A percentile compares a stretch with the other conserved stretches of the same genome.
Conservation (phyloP, 148 eudicot genomes). For the Hydrangea macrophylla region DNA sequence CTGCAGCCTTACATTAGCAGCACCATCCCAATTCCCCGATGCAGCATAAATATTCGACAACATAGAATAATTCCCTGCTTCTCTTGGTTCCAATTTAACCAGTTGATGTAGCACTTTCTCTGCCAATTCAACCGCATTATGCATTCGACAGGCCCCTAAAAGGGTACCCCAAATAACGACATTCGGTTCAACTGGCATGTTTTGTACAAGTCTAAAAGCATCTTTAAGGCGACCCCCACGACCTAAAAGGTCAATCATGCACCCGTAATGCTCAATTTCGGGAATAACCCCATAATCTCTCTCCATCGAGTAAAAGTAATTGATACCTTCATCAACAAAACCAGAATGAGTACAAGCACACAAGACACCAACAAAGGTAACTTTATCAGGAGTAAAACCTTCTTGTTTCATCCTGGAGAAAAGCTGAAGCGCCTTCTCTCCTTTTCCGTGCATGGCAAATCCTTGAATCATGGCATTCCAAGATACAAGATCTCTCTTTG, state of each 20-base stretch:
- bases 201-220: slow-evolving; percentile 55
- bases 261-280: slow-evolving; percentile 81
- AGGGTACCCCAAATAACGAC: slow-evolving; percentile 76
- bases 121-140: slow-evolving; percentile 60
- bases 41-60: slow-evolving; percentile 82
- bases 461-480: slow-evolving; percentile 90
- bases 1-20: slow-evolving; percentile 50
- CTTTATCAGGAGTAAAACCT: slow-evolving; percentile 66
- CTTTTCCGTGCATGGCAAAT: slow-evolving; percentile 81
- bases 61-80: slow-evolving; percentile 62
- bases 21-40: slow-evolving; percentile 71
- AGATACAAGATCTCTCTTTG: slow-evolving; percentile 63
- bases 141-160: slow-evolving; percentile 77
- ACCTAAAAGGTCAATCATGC: slow-evolving; percentile 82
- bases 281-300: slow-evolving; percentile 55
- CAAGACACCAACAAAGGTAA: slow-evolving; percentile 72
- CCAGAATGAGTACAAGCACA: slow-evolving; percentile 95
- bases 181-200: slow-evolving; percentile 86
- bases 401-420: slow-evolving; percentile 61
- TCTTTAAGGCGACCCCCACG: slow-evolving; percentile 77
- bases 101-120: slow-evolving; percentile 49
- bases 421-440: slow-evolving; percentile 57
- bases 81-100: slow-evolving; percentile 42
- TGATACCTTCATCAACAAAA: slow-evolving; percentile 52
- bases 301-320: slow-evolving; percentile 68